Evolutionary conservation across 2,329 filamentous ascomycete genomes (phyloP).

Genomic region (Paracoccidioides brasiliensis): DNA sequence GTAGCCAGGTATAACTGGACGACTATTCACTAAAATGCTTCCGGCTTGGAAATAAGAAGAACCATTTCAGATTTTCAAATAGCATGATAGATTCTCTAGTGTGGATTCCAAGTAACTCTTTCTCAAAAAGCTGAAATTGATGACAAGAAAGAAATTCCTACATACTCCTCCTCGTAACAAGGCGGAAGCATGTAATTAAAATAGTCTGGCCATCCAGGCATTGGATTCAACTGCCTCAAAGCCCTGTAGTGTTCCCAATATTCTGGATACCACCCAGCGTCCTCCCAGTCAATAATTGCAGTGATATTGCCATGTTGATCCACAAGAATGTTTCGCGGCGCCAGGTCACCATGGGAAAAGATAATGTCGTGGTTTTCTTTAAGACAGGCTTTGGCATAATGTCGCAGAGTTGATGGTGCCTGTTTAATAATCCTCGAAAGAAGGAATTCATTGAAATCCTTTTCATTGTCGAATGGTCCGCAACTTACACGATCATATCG

Average conservation of each 20-base stretch:
- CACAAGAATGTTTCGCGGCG: not conserved
- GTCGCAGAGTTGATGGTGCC: not conserved
- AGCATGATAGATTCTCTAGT: no score
- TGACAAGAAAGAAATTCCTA: not conserved
- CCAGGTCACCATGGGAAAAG: not conserved
- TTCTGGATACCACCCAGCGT: not conserved
- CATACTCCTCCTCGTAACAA: not conserved
- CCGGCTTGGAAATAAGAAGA: no score
- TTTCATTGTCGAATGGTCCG: not conserved
- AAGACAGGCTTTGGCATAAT: not conserved
- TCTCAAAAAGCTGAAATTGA: not conserved
- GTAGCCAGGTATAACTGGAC: no score
- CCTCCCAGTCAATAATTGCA: not conserved
- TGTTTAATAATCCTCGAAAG: not conserved
- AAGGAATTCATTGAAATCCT: not conserved
- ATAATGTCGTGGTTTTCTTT: not conserved
- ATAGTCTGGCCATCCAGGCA: not conserved
- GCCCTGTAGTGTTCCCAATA: conserved; percentile 1
- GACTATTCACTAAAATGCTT: no score
- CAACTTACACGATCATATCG: not conserved
- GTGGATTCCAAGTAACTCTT: not conserved
- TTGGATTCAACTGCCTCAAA: not conserved
- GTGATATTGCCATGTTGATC: not conserved
- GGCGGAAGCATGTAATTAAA: not conserved
- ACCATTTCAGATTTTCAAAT: no score